Base-by-base conservation (phyloP, 768 basidiomycete species). In the Psilocybe cyanescens region DNA sequence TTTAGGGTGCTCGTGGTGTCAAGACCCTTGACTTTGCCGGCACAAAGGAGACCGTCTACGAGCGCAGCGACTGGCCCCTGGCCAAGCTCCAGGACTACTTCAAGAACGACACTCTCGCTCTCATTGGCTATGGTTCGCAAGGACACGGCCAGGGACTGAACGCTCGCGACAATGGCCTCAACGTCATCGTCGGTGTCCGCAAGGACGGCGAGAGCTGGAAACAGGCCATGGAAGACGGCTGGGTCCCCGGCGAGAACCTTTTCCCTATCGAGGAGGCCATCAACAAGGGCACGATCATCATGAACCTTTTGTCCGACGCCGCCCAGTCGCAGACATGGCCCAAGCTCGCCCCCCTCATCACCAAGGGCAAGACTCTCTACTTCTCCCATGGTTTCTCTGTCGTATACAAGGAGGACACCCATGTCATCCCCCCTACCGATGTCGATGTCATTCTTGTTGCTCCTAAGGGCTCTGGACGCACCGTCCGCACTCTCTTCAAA, bases 331-430 rank as follows among this genome's bases (percentile, higher is more conserved):
- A 91, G 76, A 98, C 96, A 31, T 99, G 97, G 97, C 82, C 90
- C 41, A 80, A 84, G 56, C 68, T 99, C 69, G 90, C 87, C 47
- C 97, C 97, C 58, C 88, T 98, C 72, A 96, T 99, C 83, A 99
- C 95, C 77, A 94, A 96, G 86, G 97, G 94, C 81, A 99, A 99
- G 86, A 99, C 97, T n/a, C 91, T 99, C 65, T 99, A 99, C 89
- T 99, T 99, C 84, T 95, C 97, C 5, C 97, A 99, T 76, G 97
- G 97, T 71, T 99, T 99, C 90, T 99, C 97, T 66, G 86, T 99
- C 66, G 95, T 99, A 57, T 99, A 90, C 88, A 94, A 96, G 84
- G 87, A 99, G 5, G 94, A 97, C 77, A 99, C 97, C 67, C 84
- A 96, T 59, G 95, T 99, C 67, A 70, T 96, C 58, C 92, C 95